Evolutionary conservation across 2,329 filamentous ascomycete genomes (phyloP).

Genomic region (Diplocarpon mali): DNA sequence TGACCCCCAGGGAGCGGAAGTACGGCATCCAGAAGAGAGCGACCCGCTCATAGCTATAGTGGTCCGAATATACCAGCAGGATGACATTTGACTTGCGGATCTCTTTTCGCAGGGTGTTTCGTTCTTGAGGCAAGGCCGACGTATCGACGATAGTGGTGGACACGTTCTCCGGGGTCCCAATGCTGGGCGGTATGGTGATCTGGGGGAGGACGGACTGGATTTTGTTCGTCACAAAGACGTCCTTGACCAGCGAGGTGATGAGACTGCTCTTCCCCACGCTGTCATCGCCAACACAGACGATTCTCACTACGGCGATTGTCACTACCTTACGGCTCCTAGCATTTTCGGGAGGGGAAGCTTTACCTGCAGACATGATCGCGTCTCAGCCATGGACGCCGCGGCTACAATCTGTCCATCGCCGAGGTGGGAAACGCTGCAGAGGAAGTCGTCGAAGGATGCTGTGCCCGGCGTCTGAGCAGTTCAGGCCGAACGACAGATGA

Average conservation of each 20-base stretch:
- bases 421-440: neutral
- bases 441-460: neutral
- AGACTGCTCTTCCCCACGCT: conserved; percentile 88
- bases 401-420: conserved; percentile 8
- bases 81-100: conserved; percentile 97
- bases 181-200: conserved; percentile 86
- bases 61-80: conserved; percentile 90
- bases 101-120: conserved; percentile 81
- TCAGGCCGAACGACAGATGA: too few relatives aligned
- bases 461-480: neutral
- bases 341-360: neutral
- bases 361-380: conserved; percentile 24
- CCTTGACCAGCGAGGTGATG: conserved; percentile 92
- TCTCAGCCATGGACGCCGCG: conserved; percentile 21
- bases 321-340: neutral
- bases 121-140: conserved; percentile 86
- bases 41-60: conserved; percentile 97
- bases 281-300: conserved; percentile 94
- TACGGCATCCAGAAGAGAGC: conserved; percentile 98
- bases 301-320: conserved; percentile 49
- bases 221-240: conserved; percentile 90
- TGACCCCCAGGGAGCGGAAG: conserved; percentile 94
- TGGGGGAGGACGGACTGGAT: conserved; percentile 91
- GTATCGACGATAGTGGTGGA: conserved; percentile 97
- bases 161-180: conserved; percentile 91